These are phyloP conservation scores for Boletales sp. DNA, from an alignment of 768 basidiomycete genomes.

Conservation along the genomic window DNA sequence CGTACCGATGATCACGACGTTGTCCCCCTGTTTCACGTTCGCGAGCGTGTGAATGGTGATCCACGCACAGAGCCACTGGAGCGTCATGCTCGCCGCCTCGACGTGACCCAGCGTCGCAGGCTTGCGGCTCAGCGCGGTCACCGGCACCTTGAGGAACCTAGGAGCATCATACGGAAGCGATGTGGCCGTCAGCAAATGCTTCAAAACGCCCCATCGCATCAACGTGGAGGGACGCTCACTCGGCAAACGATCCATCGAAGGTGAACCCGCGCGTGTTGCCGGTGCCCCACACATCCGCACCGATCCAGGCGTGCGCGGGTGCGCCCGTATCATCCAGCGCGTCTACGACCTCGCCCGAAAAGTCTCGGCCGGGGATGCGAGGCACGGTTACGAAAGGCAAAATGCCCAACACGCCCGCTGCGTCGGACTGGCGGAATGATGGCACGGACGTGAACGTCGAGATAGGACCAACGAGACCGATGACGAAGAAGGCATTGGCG, in stretches of 20 bases:
- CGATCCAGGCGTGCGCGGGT: conserved; percentile 20
- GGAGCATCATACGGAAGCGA: neutral
- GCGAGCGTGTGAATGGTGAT: conserved; percentile 35
- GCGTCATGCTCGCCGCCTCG: conserved; percentile 31
- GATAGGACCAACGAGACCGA: neutral
- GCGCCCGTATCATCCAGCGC: conserved; percentile 24
- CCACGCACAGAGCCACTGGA: conserved; percentile 35
- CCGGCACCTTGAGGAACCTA: conserved; percentile 29
- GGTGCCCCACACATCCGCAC: conserved; percentile 33
- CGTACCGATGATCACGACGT: conserved; percentile 31
- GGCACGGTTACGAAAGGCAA: conserved; percentile 32
- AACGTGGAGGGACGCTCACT: conserved; percentile 18
- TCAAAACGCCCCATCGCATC: no score
- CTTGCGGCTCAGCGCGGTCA: conserved; percentile 29
- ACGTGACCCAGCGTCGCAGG: conserved; percentile 23
- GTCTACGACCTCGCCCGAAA: conserved; percentile 33
- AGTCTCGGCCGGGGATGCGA: conserved; percentile 30
- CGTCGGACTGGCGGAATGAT: conserved; percentile 20
- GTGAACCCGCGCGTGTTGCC: conserved; percentile 31
- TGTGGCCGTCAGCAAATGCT: no score
- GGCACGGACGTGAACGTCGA: no score
- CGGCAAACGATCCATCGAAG: conserved; percentile 32
- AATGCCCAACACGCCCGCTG: conserved; percentile 25
- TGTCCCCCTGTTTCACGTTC: conserved; percentile 30
- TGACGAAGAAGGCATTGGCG: no score